phyloP scores from a whole-genome alignment of 306 rosid genomes.

The Glycine tomentella region DNA sequence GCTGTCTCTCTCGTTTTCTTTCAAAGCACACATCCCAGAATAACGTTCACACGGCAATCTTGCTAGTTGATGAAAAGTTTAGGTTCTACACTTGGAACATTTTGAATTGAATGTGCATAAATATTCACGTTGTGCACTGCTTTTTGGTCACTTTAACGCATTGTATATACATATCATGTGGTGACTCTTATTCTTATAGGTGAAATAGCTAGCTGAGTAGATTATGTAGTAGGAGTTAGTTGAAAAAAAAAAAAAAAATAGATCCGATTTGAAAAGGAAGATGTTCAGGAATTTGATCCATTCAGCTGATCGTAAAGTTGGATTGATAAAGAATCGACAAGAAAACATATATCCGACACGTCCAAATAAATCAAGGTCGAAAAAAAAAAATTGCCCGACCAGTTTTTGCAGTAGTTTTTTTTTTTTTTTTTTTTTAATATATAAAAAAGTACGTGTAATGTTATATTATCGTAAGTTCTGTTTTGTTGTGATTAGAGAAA shows the following conservation, averaged over 20 bases:
- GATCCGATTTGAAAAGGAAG: neutral
- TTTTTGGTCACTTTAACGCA: neutral
- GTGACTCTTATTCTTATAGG: neutral
- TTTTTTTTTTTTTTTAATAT: neutral
- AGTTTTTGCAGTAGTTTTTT: neutral
- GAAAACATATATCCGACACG: neutral
- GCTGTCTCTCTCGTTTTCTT: conserved; percentile 15
- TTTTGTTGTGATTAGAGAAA: too few species aligned
- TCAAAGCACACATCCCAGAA: neutral
- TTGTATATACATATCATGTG: neutral
- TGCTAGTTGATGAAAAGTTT: too few species aligned
- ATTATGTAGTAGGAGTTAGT: neutral
- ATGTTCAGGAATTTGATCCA: neutral
- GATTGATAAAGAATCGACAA: neutral
- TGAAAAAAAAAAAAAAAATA: neutral
- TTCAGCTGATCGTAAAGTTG: conserved; percentile 12
- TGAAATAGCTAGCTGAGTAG: neutral
- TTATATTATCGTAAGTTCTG: too few species aligned
- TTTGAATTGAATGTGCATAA: neutral
- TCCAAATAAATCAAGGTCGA: neutral
- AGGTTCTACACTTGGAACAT: neutral
- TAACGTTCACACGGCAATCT: conserved; percentile 28
- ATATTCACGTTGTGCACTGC: conserved; percentile 20
- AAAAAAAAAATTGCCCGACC: neutral
- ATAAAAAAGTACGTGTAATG: too few species aligned